Base-by-base conservation (phyloP, 2,329 filamentous ascomycete genomes). In the Microsporum ferrugineum region DNA sequence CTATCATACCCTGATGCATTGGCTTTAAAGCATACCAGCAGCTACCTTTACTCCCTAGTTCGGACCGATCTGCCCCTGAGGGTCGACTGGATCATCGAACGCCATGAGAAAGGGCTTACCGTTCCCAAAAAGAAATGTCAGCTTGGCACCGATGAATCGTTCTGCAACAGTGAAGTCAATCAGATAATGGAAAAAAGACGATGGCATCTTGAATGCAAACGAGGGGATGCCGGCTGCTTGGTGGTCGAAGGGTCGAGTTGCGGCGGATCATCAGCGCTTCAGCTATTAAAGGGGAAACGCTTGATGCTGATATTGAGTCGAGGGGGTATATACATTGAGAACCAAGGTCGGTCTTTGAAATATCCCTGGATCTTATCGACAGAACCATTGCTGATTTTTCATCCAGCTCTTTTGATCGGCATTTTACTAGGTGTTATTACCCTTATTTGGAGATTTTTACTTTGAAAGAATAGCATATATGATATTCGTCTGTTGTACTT, bases 1-100 rank as follows among this genome's bases (percentile, higher is more conserved):
- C 82, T 89, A 62, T 80, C 80, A 36, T 89, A 89, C 63, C 87
- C 87, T 0, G 86, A 89, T 64, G 86, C 87, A 0, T 78, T 89
- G 0, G 86, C 85, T 0, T 75, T 89, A 14, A 88, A 88, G 68
- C 85, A 88, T 69, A 82, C 82, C 23, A 84, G 75, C 68, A 79
- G 79, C 62, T 78, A 87, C 68, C 85, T 89, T 70, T 85, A 84
- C 73, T 67, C 71, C 56, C 72, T 88, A 1, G 84, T 88, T 63
- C 79, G 85, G 70, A 89, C 86, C 0, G 84, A 84, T 39, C 76
- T 88, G 34, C 71, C 77, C 33, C 76, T 88, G 51, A 88, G 88
- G 69, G 80, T 89, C 10, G 80, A 82, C 61, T 89, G 87, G 87
- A 77, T 89, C 3, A 77, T 88, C 62, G 79, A 86, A 66, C 80